Evolutionary conservation across 352 stramenopile genomes (phyloP), one percentile per base, ranked within the genome.

Genomic region (Globisporangium irregulare): DNA sequence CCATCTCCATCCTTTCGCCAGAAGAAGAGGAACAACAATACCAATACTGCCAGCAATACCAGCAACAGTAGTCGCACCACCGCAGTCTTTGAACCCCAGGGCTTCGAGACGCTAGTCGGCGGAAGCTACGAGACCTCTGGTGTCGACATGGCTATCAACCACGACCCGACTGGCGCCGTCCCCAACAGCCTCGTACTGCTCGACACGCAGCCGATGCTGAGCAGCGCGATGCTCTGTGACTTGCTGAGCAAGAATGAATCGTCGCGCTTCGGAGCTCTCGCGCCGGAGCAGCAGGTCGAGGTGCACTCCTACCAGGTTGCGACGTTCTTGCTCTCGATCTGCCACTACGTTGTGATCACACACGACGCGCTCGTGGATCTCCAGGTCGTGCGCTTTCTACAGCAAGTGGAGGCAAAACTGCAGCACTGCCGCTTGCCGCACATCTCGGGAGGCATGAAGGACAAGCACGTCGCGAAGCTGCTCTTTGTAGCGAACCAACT

Each of bases 291-390:
- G 54, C 83, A 92, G 46, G 64, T 86, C 36, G 84, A 94, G 56
- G 68, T 78, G 8, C 70, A 75, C 55, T 90, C 87, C 15, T 73
- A 82, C 51, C 84, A 93, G 67, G 72, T 91, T 22, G 82, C 85
- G 8, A 75, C 86, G 9, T 86, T 92, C 59, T 61, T 94, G 53
- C 75, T 83, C 29, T 85, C 87, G 0, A 80, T 93, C 20, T 94
- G 87, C 65, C 87, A 94, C 72, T 91, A 93, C 50, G 79, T 94
- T 15, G 61, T 94, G 41, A 67, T 93, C 24, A 82, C 86, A 12
- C 82, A 91, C 62, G 80, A 87, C 27, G 67, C 63, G 0, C 61
- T 87, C 48, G 78, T 79, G 4, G 76, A 84, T 48, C 48, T 78
- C 38, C 68, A 77, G 9, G 64, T 90, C 20, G 57, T 76, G 58